phyloP scores from a whole-genome alignment of 192 early-diverging fungal genomes.

The Obelidium mucronatum region DNA sequence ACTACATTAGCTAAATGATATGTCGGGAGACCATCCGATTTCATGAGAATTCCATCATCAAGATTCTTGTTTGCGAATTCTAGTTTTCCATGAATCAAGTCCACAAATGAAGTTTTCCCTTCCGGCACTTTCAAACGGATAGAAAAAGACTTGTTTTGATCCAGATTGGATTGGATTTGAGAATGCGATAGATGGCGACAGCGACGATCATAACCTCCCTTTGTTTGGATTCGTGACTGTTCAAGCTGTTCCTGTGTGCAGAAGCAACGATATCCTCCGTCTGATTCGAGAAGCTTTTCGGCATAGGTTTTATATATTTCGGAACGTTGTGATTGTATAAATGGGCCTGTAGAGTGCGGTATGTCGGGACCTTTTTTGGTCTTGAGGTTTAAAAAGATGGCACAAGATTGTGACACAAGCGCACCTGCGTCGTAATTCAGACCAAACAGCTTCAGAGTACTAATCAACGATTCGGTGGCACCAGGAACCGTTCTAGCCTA shows the following conservation, averaged over 20 bases:
- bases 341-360: conserved; percentile 63
- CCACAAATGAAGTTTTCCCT: conserved; percentile 65
- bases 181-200: conserved; percentile 72
- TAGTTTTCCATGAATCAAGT: conserved; percentile 79
- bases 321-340: conserved; percentile 81
- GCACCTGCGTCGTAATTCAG: conserved; percentile 77
- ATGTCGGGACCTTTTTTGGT: conserved; percentile 62
- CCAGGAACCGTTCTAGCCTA: conserved; percentile 74
- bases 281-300: conserved; percentile 62
- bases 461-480: conserved; percentile 72
- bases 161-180: conserved; percentile 72
- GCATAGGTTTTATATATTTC: conserved; percentile 75
- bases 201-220: conserved; percentile 80
- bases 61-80: conserved; percentile 73
- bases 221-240: conserved; percentile 59
- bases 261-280: conserved; percentile 89
- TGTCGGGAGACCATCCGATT: conserved; percentile 91
- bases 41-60: conserved; percentile 90
- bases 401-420: conserved; percentile 2
- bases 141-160: conserved; percentile 64
- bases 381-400: background rate
- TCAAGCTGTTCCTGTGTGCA: conserved; percentile 77
- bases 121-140: conserved; percentile 76
- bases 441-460: conserved; percentile 77
- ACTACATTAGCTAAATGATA: conserved; percentile 97